These are phyloP conservation scores for Fusarium concolor DNA, from an alignment of 2,329 filamentous ascomycete genomes.

Conservation along the genomic window DNA sequence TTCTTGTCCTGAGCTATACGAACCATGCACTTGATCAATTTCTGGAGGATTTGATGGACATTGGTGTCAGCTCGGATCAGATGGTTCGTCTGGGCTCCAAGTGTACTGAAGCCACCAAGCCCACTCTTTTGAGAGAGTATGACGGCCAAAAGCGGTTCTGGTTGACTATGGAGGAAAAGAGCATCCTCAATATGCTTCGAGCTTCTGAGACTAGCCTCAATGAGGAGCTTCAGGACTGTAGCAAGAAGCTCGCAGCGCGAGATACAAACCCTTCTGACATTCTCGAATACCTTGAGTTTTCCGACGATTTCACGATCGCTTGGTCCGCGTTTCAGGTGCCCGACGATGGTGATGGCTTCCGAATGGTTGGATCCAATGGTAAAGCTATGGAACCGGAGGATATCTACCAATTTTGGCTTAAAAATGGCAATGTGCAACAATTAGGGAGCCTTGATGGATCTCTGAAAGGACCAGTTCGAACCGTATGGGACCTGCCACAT, in stretches of 20 bases:
- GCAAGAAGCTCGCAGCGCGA: constrained; percentile 24
- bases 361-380: constrained; percentile 58
- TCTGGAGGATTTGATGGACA: constrained; percentile 70
- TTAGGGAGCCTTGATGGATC: neutral
- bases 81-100: constrained; percentile 76
- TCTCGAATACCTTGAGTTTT: constrained; percentile 63
- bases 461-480: constrained; percentile 43
- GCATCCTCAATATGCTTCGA: constrained; percentile 57
- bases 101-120: constrained; percentile 59
- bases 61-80: constrained; percentile 60
- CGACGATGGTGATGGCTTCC: constrained; percentile 57
- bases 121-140: constrained; percentile 60
- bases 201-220: neutral
- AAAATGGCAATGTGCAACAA: neutral
- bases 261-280: constrained; percentile 45
- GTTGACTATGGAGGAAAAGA: constrained; percentile 44
- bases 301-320: constrained; percentile 60
- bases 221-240: constrained; percentile 44
- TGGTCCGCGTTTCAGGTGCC: constrained; percentile 69
- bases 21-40: constrained; percentile 77
- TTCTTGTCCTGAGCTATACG: constrained; percentile 76
- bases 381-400: constrained; percentile 52
- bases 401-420: constrained; percentile 40
- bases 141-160: constrained; percentile 42
- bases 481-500: constrained; percentile 65